Evolutionary conservation across 2,329 filamentous ascomycete species (phyloP).

Genomic region (Sphaceloma murrayae): DNA sequence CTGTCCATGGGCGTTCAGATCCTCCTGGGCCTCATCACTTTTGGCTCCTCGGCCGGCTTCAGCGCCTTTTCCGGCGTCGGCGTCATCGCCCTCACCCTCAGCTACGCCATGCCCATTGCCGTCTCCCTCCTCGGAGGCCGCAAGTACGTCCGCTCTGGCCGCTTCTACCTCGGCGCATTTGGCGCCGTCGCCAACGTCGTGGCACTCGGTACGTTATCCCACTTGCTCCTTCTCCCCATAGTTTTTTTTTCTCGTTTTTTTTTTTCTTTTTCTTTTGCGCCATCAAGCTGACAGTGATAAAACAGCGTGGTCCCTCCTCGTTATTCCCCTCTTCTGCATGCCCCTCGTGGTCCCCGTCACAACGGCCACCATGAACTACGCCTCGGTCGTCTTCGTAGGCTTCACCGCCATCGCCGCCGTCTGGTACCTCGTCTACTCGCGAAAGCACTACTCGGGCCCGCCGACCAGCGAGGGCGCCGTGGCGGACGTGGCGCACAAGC

Average conservation of each 20-base stretch:
- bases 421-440: conserved; percentile 64
- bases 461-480: conserved; percentile 22
- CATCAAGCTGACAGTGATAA: too few species aligned
- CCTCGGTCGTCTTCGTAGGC: conserved; percentile 61
- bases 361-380: conserved; percentile 58
- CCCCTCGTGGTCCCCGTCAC: conserved; percentile 54
- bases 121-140: conserved; percentile 54
- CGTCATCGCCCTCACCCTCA: conserved; percentile 59
- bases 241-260: too few species aligned
- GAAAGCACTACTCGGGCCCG: conserved; percentile 58
- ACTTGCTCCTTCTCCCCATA: too few species aligned
- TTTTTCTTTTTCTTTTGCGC: too few species aligned
- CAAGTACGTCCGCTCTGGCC: conserved; percentile 46
- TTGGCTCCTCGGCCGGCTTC: conserved; percentile 60
- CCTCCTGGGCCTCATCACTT: conserved; percentile 56
- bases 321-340: conserved; percentile 66
- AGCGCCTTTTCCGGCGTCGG: conserved; percentile 56
- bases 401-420: conserved; percentile 51
- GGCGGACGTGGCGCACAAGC: too few species aligned
- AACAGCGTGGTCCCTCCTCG: conserved; percentile 55
- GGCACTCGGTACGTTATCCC: conserved; percentile 48
- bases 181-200: conserved; percentile 55
- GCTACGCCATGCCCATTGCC: conserved; percentile 58
- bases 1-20: conserved; percentile 57
- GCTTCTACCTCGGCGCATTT: conserved; percentile 53